Percentiles rank a stretch among this genome's conserved stretches.
Conservation (phyloP, 768 basidiomycete species). For the Tricholoma terreum region DNA sequence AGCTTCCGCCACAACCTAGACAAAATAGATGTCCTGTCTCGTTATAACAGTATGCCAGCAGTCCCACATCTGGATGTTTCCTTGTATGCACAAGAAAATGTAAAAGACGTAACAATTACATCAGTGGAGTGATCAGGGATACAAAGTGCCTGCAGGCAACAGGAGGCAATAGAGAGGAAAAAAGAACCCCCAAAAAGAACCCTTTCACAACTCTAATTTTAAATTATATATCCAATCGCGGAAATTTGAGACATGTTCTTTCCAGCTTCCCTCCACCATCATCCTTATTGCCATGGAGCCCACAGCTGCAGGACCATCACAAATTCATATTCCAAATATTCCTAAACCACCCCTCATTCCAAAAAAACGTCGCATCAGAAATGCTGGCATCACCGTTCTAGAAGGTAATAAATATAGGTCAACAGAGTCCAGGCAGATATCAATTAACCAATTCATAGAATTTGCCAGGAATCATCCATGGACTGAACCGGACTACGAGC, state of each 20-base stretch:
- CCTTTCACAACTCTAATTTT: background rate
- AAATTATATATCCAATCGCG: background rate
- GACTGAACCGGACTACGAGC: slow-evolving; percentile 4
- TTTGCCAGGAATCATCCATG: slow-evolving; percentile 5
- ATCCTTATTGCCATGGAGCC: slow-evolving; percentile 2
- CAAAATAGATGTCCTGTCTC: too few relatives aligned
- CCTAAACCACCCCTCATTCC: slow-evolving; percentile 4
- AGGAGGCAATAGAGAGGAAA: too few relatives aligned
- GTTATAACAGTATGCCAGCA: too few relatives aligned
- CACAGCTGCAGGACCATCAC: slow-evolving; percentile 8
- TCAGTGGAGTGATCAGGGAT: too few relatives aligned
- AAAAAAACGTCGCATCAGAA: slow-evolving; percentile 7
- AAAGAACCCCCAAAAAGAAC: background rate
- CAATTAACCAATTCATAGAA: slow-evolving; percentile 5
- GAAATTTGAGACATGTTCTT: background rate
- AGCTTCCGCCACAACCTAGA: too few relatives aligned
- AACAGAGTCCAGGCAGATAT: background rate
- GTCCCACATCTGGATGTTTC: too few relatives aligned
- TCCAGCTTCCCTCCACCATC: background rate
- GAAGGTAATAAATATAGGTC: slow-evolving; percentile 15
- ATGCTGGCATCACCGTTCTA: slow-evolving; percentile 14
- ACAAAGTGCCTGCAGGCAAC: too few relatives aligned
- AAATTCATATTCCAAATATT: background rate
- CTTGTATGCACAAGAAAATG: too few relatives aligned
- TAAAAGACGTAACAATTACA: too few relatives aligned